Evolutionary conservation across 345 rosid genomes (phyloP).

Genomic region (Linum usitatissimum): DNA sequence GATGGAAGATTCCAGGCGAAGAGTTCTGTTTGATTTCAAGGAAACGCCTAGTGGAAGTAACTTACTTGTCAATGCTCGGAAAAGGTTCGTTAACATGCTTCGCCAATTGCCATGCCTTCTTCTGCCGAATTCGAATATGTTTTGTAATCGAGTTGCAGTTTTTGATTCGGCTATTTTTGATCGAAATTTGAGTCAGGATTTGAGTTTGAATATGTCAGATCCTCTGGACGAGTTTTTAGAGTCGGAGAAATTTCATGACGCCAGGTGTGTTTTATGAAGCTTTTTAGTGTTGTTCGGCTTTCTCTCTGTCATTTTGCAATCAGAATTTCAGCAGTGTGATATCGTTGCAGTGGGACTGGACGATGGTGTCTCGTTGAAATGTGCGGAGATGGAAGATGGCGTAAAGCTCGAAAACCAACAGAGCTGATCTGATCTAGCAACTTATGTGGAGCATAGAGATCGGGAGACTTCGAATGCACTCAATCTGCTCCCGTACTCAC

Average conservation of each 20-base stretch:
- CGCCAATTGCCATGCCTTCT: neutral
- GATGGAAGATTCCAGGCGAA: conserved; percentile 29
- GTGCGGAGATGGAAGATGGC: conserved; percentile 34
- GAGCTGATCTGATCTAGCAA: conserved; percentile 20
- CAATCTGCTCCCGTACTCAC: no score
- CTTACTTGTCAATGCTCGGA: conserved; percentile 51
- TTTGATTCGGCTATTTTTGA: neutral
- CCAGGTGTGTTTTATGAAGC: no score
- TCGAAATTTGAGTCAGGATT: no score
- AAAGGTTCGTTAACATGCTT: neutral
- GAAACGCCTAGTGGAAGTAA: conserved; percentile 60
- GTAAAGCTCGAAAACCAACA: conserved; percentile 17
- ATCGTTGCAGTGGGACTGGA: conserved; percentile 91
- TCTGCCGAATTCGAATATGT: neutral
- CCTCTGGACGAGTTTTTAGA: no score
- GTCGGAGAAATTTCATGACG: no score
- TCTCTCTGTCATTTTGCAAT: no score
- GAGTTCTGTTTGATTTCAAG: conserved; percentile 52
- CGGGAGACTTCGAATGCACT: no score
- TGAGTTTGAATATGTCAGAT: no score
- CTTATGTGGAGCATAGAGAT: no score
- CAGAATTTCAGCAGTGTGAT: conserved; percentile 38
- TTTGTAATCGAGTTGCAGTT: no score
- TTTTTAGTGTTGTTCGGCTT: no score
- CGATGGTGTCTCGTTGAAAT: conserved; percentile 87